Conservation (phyloP, 2,329 filamentous ascomycete species). For the Pseudogymnoascus sp. region DNA sequence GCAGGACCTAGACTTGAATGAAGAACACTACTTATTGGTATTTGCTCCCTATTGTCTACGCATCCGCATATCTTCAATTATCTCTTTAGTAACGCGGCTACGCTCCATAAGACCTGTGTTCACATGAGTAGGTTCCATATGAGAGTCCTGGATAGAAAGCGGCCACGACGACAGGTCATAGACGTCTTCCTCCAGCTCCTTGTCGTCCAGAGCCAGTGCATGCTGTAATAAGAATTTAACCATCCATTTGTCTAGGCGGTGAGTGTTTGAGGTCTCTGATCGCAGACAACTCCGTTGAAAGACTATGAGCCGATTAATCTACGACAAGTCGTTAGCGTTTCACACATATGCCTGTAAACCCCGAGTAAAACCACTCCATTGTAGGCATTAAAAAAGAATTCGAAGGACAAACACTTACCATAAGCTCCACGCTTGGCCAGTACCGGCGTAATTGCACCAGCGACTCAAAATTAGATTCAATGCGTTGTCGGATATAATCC, state of each 20-base stretch:
- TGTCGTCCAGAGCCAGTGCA: constrained; percentile 17
- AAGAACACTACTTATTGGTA: too few species aligned
- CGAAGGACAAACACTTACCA: constrained; percentile 14
- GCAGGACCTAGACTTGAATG: too few species aligned
- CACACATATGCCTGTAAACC: not conserved
- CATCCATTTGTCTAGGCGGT: constrained; percentile 19
- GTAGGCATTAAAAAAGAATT: not conserved
- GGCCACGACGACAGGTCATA: not conserved
- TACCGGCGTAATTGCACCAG: constrained; percentile 18
- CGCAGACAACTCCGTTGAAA: constrained; percentile 18
- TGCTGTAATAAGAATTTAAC: constrained; percentile 19
- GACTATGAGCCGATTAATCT: constrained; percentile 16
- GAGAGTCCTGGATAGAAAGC: not conserved
- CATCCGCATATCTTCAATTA: not conserved
- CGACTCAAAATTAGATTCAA: constrained; percentile 19
- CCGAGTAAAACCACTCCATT: not conserved
- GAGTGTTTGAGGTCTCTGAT: constrained; percentile 13
- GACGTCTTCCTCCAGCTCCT: not conserved
- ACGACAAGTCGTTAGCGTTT: not conserved
- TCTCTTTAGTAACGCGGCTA: not conserved
- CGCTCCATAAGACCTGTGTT: not conserved
- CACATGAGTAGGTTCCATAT: not conserved
- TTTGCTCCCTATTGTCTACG: not conserved
- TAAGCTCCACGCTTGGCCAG: constrained; percentile 16
- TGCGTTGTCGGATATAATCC: not conserved